A percentile compares a stretch with the other conserved stretches of the same genome.
These are phyloP conservation scores for Drechslerella stenobrocha DNA, from an alignment of 2,329 filamentous ascomycete species.

Conservation along the genomic window DNA sequence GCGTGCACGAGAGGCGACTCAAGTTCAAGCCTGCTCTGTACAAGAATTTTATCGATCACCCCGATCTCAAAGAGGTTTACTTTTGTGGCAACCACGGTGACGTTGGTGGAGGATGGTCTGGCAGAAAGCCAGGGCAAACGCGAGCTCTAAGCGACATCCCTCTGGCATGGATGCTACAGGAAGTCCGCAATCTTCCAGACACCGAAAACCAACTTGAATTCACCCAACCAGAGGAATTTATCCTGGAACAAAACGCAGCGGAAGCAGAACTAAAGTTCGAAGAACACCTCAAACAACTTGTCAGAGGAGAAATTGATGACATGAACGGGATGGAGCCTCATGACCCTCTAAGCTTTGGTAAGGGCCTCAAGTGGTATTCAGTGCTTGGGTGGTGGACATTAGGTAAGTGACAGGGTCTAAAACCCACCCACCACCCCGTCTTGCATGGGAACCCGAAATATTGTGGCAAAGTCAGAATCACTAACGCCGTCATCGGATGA, in stretches of 20 bases:
- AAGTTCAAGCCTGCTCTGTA: constrained; percentile 63
- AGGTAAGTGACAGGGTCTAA: constrained; percentile 47
- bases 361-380: constrained; percentile 52
- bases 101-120: constrained; percentile 61
- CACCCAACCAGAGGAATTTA: constrained; percentile 36
- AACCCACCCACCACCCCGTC: not conserved
- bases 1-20: constrained; percentile 62
- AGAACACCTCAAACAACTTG: constrained; percentile 37
- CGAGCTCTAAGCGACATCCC: constrained; percentile 60
- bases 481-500: constrained; percentile 22
- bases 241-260: constrained; percentile 17
- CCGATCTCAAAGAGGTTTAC: constrained; percentile 60
- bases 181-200: constrained; percentile 55
- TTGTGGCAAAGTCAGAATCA: not conserved
- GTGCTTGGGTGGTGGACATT: constrained; percentile 56
- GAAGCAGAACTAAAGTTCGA: constrained; percentile 32
- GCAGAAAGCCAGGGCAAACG: constrained; percentile 53
- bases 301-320: constrained; percentile 35
- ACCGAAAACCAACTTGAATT: constrained; percentile 46
- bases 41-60: constrained; percentile 53
- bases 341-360: constrained; percentile 54
- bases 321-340: constrained; percentile 52
- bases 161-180: constrained; percentile 62
- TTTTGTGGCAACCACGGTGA: constrained; percentile 63
- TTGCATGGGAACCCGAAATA: not conserved